These are phyloP conservation scores for Neonectria faginata DNA, from an alignment of 2,329 filamentous ascomycete genomes.

Conservation along the genomic window DNA sequence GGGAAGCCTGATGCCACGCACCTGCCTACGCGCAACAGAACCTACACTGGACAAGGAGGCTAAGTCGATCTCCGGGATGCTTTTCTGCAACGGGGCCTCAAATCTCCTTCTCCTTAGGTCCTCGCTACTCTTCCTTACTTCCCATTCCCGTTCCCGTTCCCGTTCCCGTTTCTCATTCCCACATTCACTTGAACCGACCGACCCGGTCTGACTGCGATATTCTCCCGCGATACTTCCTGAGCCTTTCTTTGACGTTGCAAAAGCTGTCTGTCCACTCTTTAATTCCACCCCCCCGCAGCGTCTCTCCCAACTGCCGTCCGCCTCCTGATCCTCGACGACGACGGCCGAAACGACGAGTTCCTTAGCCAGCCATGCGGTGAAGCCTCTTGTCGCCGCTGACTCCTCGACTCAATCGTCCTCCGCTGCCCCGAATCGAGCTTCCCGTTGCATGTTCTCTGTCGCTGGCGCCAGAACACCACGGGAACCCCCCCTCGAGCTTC, in stretches of 20 bases:
- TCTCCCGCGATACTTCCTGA: conserved; percentile 4
- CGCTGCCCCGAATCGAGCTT: conserved; percentile 4
- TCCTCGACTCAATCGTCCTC: neutral
- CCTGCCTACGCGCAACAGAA: conserved; percentile 19
- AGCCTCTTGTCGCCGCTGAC: conserved; percentile 1
- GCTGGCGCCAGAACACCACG: conserved; percentile 28
- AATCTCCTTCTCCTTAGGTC: conserved; percentile 2
- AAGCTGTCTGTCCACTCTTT: conserved; percentile 15
- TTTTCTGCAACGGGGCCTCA: conserved; percentile 11
- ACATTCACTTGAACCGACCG: neutral
- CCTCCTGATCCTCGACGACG: conserved; percentile 11
- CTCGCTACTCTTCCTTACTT: neutral
- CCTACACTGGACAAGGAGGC: neutral
- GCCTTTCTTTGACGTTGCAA: conserved; percentile 1
- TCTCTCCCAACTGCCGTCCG: neutral
- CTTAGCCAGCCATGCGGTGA: neutral
- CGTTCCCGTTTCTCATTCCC: neutral
- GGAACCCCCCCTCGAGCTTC: conserved; percentile 1
- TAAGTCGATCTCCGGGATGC: conserved; percentile 10
- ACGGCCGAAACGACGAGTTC: neutral
- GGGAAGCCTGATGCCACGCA: conserved; percentile 27
- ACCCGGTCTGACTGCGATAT: neutral
- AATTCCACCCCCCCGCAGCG: neutral
- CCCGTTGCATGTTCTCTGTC: conserved; percentile 24
- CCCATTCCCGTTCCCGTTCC: neutral